These are phyloP conservation scores for Thielaviopsis euricoi DNA, from an alignment of 2,329 filamentous ascomycete species.

Conservation along the genomic window DNA sequence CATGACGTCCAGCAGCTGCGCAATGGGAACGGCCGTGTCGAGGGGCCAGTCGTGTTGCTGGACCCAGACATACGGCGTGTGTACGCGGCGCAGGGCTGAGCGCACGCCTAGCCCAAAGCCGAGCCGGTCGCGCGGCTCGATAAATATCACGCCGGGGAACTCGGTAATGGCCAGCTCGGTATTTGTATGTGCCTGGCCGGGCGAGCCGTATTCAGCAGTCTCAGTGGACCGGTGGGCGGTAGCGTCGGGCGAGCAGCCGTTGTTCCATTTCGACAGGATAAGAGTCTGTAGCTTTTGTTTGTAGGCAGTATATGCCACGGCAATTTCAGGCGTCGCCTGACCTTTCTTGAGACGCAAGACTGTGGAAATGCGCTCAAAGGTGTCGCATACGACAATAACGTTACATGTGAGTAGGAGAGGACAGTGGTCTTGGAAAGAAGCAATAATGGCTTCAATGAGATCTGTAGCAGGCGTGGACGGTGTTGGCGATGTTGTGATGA, in stretches of 20 bases:
- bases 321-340: constrained; percentile 30
- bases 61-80: constrained; percentile 37
- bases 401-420: constrained; percentile 23
- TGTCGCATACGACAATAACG: constrained; percentile 35
- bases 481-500: constrained; percentile 39
- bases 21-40: constrained; percentile 27
- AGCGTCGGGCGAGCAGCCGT: background rate
- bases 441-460: constrained; percentile 29
- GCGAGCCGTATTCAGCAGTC: constrained; percentile 32
- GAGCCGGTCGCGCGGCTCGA: constrained; percentile 30
- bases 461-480: constrained; percentile 37
- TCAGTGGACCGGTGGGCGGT: constrained; percentile 11
- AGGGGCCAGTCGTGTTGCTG: constrained; percentile 42
- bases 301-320: constrained; percentile 26
- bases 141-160: constrained; percentile 25
- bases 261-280: constrained; percentile 14
- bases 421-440: constrained; percentile 29
- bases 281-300: constrained; percentile 30
- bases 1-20: constrained; percentile 30
- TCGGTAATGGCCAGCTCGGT: constrained; percentile 24
- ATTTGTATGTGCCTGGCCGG: constrained; percentile 15
- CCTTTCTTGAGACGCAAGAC: constrained; percentile 35
- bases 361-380: constrained; percentile 29
- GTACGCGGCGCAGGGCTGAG: constrained; percentile 28
- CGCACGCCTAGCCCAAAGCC: constrained; percentile 39